Conservation (phyloP, 495 filamentous ascomycete genomes). For the Podospora bellae-mahoneyi region DNA sequence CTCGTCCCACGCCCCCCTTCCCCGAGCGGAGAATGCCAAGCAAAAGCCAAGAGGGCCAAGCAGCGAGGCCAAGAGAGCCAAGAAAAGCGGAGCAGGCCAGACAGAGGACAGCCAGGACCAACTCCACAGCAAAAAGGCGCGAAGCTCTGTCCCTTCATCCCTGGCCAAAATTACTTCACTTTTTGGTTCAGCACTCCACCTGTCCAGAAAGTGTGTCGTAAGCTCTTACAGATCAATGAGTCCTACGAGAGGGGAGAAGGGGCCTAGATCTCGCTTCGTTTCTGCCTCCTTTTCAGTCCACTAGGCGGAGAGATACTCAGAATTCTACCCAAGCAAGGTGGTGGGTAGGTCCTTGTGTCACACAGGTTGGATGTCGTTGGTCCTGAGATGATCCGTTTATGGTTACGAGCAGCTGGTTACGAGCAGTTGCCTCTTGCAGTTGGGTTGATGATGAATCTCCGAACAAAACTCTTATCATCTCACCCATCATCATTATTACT, state of each 20-base stretch:
- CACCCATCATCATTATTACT: background rate
- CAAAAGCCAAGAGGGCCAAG: conserved; percentile 9
- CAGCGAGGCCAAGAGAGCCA: background rate
- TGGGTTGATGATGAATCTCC: no score
- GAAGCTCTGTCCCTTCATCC: background rate
- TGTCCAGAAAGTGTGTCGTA: background rate
- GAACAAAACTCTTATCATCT: no score
- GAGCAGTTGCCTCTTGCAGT: background rate
- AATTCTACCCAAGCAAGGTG: no score
- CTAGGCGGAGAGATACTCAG: background rate
- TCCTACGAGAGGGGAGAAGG: background rate
- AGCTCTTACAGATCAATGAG: background rate
- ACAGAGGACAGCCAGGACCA: background rate
- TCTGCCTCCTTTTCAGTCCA: background rate
- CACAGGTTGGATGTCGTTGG: background rate
- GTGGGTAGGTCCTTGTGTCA: background rate
- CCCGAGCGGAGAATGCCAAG: background rate
- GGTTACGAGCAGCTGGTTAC: background rate
- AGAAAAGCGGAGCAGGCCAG: background rate
- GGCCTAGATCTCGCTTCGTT: background rate
- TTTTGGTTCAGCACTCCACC: background rate
- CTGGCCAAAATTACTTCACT: background rate
- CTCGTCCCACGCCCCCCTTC: background rate
- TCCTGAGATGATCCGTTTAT: background rate
- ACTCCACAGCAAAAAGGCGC: background rate